phyloP scores from a whole-genome alignment of 306 rosid genomes.

The peach (Prunus persica) region Prunus_persica_NCBIv2 NC_034010.1:29062001-29062500 shows the following conservation, averaged over 20 bases:
- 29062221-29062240: constrained; percentile 10
- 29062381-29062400: constrained; percentile 21
- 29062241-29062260: constrained; percentile 26
- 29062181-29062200: not conserved
- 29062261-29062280: constrained; percentile 35
- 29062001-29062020: too few species aligned
- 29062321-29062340: not conserved
- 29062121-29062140: not conserved
- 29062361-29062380: constrained; percentile 18
- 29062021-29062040: too few species aligned
- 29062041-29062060: too few species aligned
- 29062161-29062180: not conserved
- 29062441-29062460: constrained; percentile 41
- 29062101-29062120: too few species aligned
- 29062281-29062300: constrained; percentile 36
- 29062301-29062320: constrained; percentile 35
- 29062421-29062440: constrained; percentile 37
- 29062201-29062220: constrained; percentile 10
- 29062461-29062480: constrained; percentile 38
- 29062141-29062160: not conserved
- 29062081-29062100: too few species aligned
- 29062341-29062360: not conserved
- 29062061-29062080: too few species aligned
- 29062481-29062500: constrained; percentile 39
- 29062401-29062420: constrained; percentile 26